Evolutionary conservation across 495 filamentous ascomycete genomes (phyloP), one percentile per base, ranked within the genome.

Genomic region (Lichenothelia convexa): DNA sequence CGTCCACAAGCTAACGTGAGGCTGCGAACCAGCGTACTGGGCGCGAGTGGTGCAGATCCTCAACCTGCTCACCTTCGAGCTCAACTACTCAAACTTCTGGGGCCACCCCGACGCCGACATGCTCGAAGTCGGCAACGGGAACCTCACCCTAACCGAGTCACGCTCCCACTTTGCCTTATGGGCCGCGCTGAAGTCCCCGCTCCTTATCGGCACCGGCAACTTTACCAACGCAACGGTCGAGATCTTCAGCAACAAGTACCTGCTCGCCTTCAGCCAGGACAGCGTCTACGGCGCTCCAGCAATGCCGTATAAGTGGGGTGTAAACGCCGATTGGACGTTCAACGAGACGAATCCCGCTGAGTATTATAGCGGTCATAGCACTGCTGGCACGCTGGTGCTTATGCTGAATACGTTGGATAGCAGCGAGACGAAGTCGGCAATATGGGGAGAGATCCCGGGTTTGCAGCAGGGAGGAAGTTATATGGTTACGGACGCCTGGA

Each of bases 191-290:
- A 27, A 35, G 8, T 50, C 45, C n/a, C 45, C 48, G 1, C 29
- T 54, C 3, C 30, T 54, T 2, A 51, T 54, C 6, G 48, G 48
- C 66, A 69, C 5, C n/a, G n/a, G n/a, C n/a, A n/a, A n/a, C n/a
- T n/a, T n/a, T n/a, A 49, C 50, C 22, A 41, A 45, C 24, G 51
- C 42, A 19, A 40, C 40, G 3, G 47, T 50, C 42, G 36, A n/a
- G n/a, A n/a, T n/a, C n/a, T n/a, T n/a, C n/a, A n/a, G n/a, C n/a
- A 79, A 78, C 50, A 43, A 56, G 34, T 53, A 65, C 15, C 50
- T 80, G 0, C 54, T 79, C 4, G 64, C 64, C 0, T 74, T 79
- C 51, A 65, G 69, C 45, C 75, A 79, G 46, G 75, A 80, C 39
- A 53, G 59, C 6, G 34, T 58, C 2, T 40, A 57, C 31, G 73